Conservation (phyloP, 2,329 filamentous ascomycete genomes). For the Sclerotinia minor region DNA sequence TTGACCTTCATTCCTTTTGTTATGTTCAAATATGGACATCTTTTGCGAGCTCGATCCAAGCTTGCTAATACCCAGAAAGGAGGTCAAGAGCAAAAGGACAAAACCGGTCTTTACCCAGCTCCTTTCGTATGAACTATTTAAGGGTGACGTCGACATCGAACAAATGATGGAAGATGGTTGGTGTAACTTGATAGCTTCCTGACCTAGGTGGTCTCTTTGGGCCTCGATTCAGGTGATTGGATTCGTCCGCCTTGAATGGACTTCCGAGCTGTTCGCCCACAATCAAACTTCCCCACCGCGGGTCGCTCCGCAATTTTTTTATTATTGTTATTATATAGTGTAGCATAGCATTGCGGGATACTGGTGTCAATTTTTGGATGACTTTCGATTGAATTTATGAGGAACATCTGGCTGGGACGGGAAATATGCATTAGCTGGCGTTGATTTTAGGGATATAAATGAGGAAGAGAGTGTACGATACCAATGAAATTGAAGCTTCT, state of each 20-base stretch:
- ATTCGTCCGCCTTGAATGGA: neutral
- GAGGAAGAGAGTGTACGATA: neutral
- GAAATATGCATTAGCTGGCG: slow-evolving; percentile 17
- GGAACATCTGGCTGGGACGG: neutral
- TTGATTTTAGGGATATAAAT: neutral
- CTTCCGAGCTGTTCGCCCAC: neutral
- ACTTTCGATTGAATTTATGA: slow-evolving; percentile 7
- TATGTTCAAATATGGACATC: slow-evolving; percentile 24
- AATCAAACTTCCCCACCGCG: neutral
- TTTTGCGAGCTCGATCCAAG: slow-evolving; percentile 47
- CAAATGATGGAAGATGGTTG: neutral
- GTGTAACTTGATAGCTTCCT: neutral
- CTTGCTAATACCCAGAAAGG: slow-evolving; percentile 46
- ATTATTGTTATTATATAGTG: slow-evolving; percentile 12
- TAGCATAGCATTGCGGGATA: slow-evolving; percentile 10
- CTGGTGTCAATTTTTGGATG: slow-evolving; percentile 10
- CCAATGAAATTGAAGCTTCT: slow-evolving; percentile 5
- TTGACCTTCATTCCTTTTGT: slow-evolving; percentile 22
- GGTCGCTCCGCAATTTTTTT: neutral
- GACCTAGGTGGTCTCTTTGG: neutral
- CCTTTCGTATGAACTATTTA: slow-evolving; percentile 5
- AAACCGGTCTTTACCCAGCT: slow-evolving; percentile 8
- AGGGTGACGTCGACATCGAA: too few species aligned
- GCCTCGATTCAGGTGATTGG: neutral
- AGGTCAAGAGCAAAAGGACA: neutral